These are phyloP conservation scores for Heliamphora exappendiculata DNA, from an alignment of 148 eudicot species.

Conservation along the genomic window DNA sequence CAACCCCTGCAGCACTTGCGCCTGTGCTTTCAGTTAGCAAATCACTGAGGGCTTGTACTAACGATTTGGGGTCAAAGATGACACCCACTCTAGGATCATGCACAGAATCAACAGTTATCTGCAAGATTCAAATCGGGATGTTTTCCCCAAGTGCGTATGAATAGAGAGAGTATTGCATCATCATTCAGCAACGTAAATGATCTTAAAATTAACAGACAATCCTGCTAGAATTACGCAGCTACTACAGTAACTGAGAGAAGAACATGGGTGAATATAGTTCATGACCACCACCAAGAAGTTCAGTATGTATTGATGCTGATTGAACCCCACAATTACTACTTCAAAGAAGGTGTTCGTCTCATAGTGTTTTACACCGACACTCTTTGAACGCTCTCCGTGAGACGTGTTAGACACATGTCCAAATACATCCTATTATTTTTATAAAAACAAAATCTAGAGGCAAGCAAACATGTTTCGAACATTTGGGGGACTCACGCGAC, in stretches of 20 bases:
- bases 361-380: too few species aligned
- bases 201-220: background rate
- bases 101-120: conserved; percentile 71
- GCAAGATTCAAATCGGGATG: conserved; percentile 16
- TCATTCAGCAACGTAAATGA: background rate
- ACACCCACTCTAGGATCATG: conserved; percentile 66
- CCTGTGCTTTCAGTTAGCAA: conserved; percentile 30
- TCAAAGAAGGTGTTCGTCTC: too few species aligned
- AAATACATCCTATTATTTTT: too few species aligned
- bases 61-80: conserved; percentile 61
- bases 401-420: too few species aligned
- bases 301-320: too few species aligned
- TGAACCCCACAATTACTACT: too few species aligned
- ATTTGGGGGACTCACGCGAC: too few species aligned
- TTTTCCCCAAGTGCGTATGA: background rate
- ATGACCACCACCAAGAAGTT: background rate
- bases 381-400: too few species aligned
- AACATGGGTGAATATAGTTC: background rate
- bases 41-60: conserved; percentile 59
- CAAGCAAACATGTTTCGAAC: too few species aligned
- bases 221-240: background rate
- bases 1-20: background rate
- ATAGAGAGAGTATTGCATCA: background rate
- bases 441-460: too few species aligned
- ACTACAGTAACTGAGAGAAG: background rate